These are phyloP conservation scores for Wickerhamomyces subpelliculosus DNA, from an alignment of 805 yeast genomes.

Conservation along the genomic window DNA sequence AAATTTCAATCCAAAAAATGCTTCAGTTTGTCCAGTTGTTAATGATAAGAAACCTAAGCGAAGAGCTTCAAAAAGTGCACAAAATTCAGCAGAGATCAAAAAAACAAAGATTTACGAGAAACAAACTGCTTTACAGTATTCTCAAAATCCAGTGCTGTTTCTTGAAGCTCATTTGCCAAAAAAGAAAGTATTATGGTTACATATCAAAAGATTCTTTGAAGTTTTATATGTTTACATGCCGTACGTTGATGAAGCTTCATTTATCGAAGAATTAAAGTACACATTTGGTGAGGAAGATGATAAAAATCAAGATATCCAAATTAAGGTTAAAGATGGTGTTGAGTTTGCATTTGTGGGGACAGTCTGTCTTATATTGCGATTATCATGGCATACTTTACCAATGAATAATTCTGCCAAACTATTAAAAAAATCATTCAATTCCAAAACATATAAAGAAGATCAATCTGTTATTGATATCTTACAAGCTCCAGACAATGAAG, in stretches of 20 bases:
- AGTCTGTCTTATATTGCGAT: slow-evolving; percentile 41
- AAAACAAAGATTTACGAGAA: slow-evolving; percentile 2
- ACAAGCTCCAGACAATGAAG: slow-evolving; percentile 33
- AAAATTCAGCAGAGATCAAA: background rate
- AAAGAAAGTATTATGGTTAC: slow-evolving; percentile 45
- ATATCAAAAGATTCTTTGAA: slow-evolving; percentile 53
- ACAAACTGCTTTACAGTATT: slow-evolving; percentile 15
- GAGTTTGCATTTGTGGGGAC: slow-evolving; percentile 47
- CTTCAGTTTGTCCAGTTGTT: background rate
- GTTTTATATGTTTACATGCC: slow-evolving; percentile 61
- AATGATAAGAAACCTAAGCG: background rate
- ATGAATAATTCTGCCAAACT: slow-evolving; percentile 23
- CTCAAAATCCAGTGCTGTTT: slow-evolving; percentile 21
- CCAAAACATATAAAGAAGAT: slow-evolving; percentile 17
- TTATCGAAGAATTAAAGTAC: slow-evolving; percentile 34
- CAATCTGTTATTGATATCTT: slow-evolving; percentile 14
- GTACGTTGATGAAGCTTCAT: slow-evolving; percentile 51
- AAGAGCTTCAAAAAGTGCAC: background rate
- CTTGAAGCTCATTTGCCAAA: slow-evolving; percentile 45
- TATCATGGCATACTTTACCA: slow-evolving; percentile 52
- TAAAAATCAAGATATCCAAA: slow-evolving; percentile 19
- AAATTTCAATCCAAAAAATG: background rate
- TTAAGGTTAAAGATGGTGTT: slow-evolving; percentile 25
- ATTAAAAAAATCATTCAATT: slow-evolving; percentile 6
- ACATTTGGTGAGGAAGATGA: slow-evolving; percentile 38